Evolutionary conservation across 2,329 filamentous ascomycete genomes (phyloP).

Genomic region (Sclerotinia trifoliorum): DNA sequence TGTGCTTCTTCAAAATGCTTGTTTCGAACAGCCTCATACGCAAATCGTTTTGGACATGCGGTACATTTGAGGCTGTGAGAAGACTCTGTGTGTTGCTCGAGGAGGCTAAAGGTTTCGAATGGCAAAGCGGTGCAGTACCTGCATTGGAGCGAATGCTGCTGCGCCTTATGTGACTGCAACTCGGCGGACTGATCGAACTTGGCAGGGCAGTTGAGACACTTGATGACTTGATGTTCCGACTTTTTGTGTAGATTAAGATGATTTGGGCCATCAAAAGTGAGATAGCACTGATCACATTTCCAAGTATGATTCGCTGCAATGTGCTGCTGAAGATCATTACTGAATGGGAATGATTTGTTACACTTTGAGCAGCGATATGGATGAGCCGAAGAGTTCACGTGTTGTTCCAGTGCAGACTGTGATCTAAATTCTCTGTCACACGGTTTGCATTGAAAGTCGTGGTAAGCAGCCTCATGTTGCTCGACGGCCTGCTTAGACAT

Average conservation of each 20-base stretch:
- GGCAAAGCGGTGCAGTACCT: neutral
- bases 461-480: neutral
- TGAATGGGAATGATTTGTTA: neutral
- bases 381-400: neutral
- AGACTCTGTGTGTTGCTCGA: neutral
- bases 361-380: neutral
- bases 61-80: neutral
- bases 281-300: neutral
- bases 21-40: neutral
- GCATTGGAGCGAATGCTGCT: neutral
- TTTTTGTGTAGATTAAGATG: neutral
- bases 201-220: neutral
- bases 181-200: neutral
- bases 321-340: neutral
- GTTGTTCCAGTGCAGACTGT: neutral
- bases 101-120: neutral
- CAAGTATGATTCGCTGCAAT: neutral
- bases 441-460: neutral
- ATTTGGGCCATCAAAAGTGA: neutral
- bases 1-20: neutral
- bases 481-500: neutral
- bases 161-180: neutral
- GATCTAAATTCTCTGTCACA: neutral
- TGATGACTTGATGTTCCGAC: neutral
- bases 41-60: neutral